Percentiles rank a stretch among this genome's conserved stretches.
Conservation (phyloP, 768 basidiomycete genomes). For the Lentinus tigrinus region DNA sequence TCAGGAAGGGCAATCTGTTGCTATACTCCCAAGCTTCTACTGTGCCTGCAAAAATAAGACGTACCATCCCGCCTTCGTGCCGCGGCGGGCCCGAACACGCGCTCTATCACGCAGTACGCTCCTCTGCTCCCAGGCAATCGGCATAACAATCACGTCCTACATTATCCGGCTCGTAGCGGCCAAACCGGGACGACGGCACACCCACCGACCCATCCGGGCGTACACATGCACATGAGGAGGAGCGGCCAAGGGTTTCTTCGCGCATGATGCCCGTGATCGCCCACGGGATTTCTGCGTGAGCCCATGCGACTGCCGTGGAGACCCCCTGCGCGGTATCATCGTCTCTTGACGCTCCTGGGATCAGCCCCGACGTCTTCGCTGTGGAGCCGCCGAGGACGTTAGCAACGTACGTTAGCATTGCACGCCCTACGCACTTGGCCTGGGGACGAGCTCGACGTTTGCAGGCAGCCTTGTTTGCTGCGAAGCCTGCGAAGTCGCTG, state of each 20-base stretch:
- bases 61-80: background rate
- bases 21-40: background rate
- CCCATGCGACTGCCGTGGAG: background rate
- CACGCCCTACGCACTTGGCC: background rate
- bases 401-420: too few relatives aligned
- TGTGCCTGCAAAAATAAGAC: background rate
- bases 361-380: background rate
- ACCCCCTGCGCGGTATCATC: background rate
- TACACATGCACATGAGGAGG: background rate
- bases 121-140: background rate
- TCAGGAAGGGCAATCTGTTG: background rate
- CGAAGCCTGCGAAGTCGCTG: background rate
- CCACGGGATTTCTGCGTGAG: background rate
- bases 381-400: too few relatives aligned
- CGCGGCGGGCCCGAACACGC: background rate
- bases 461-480: slow-evolving; percentile 16
- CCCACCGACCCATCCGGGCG: background rate
- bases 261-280: slow-evolving; percentile 6
- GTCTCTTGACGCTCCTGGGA: background rate
- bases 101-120: background rate
- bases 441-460: background rate
- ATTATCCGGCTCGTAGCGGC: slow-evolving; percentile 10
- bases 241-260: background rate
- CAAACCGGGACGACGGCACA: background rate
- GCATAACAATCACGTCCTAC: slow-evolving; percentile 6